Base-by-base conservation (phyloP, 306 rosid species). In the Corylus americana region DNA sequence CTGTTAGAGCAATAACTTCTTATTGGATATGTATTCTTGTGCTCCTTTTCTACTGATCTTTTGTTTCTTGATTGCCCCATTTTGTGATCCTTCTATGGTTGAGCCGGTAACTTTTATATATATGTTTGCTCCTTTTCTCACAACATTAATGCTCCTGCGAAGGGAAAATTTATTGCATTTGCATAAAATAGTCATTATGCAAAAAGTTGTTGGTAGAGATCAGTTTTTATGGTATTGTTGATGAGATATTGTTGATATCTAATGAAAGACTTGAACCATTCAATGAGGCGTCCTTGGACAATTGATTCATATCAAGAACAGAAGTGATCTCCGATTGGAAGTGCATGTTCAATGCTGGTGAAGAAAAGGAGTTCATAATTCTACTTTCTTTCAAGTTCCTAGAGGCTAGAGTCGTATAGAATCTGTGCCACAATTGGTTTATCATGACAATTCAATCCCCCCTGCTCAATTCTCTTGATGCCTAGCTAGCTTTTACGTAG, bases 151-250 rank as follows among this genome's bases (percentile, higher is more conserved):
- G 97, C 98, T 79, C 98, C 98, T 22, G 25, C 25, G 0, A 4
- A 84, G 88, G 98, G 97, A 50, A 95, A 95, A 82, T 95, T 80
- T 83, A 91, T 95, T 84, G 97, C 97, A 64, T 95, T 92, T 22
- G 25, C 25, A 22, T 22, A 22, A 22, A 22, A 22, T 22, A 22
- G 25, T 22, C 25, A 22, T 22, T 22, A 22, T 22, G 25, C 25
- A 22, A 22, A 22, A 22, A 22, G 25, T 22, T 22, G 25, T 22
- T 22, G 25, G 25, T 22, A 22, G 25, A 22, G 25, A 0, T 22
- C 25, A 22, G 25, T 22, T 22, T 22, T 22, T 22, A 0, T 22
- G 89, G 90, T 95, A 54, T 92, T 92, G 82, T 22, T 22, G 10
- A 14, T 16, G 2, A 64, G 89, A 91, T 95, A 57, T 92, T 92